Conservation (phyloP, 1,284 basidiomycete species). For the Lentinula novae-zelandiae region DNA sequence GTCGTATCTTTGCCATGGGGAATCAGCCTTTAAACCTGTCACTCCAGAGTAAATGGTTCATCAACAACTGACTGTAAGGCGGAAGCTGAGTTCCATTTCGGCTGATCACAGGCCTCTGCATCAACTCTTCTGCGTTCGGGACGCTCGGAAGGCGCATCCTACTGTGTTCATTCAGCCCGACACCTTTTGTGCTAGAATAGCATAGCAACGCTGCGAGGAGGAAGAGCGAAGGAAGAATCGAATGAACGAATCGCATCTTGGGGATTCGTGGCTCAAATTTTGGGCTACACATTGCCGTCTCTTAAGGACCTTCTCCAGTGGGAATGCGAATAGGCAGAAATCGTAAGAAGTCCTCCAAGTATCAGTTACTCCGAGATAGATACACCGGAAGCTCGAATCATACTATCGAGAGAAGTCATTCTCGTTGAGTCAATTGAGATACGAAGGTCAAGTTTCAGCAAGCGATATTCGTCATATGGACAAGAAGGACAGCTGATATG, state of each 20-base stretch:
- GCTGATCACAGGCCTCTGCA: constrained; percentile 31
- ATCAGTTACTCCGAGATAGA: not conserved
- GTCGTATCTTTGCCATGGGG: constrained; percentile 29
- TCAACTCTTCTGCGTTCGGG: not conserved
- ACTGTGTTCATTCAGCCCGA: not conserved
- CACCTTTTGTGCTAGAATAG: not conserved
- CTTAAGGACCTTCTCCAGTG: not conserved
- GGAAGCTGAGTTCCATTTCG: constrained; percentile 40
- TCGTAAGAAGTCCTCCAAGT: not conserved
- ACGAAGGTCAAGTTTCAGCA: not conserved
- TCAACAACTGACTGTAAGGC: constrained; percentile 27
- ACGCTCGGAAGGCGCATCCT: not conserved
- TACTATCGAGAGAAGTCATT: not conserved
- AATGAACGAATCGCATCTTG: not conserved
- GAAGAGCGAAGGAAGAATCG: not conserved
- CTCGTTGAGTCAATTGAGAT: not conserved
- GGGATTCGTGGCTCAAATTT: not conserved
- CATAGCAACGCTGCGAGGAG: not conserved
- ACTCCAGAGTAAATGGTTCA: not conserved
- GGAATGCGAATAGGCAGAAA: not conserved
- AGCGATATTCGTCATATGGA: not conserved
- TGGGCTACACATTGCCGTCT: not conserved
- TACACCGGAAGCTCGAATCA: not conserved
- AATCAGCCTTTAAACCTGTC: not conserved
- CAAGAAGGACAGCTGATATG: not conserved